Evolutionary conservation across 2,329 filamentous ascomycete genomes (phyloP).

Genomic region (Paraconiothyrium sp.): DNA sequence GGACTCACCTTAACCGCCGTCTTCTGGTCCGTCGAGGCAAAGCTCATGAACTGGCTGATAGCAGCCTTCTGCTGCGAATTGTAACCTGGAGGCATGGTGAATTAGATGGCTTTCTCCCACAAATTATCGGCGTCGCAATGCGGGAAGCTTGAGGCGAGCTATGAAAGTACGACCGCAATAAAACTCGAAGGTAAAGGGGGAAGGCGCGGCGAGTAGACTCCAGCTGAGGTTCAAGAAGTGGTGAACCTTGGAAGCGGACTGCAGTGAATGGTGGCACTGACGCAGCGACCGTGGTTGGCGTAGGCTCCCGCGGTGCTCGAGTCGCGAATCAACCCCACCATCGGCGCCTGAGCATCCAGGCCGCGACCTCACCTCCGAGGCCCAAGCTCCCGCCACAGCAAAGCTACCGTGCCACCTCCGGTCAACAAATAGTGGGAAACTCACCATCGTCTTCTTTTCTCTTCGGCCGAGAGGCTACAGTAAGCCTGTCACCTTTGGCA

Average conservation of each 20-base stretch:
- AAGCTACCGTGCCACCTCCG: neutral
- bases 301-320: neutral
- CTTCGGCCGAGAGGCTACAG: neutral
- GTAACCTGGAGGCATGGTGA: conserved; percentile 57
- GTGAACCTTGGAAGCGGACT: neutral
- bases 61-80: conserved; percentile 57
- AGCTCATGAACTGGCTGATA: conserved; percentile 55
- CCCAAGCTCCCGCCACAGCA: conserved; percentile 7
- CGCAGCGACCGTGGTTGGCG: neutral
- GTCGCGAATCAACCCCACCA: conserved; percentile 8
- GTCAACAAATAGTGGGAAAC: neutral
- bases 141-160: conserved; percentile 5
- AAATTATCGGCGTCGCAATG: neutral
- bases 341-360: neutral
- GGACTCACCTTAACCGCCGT: conserved; percentile 50
- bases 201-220: neutral
- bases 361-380: neutral
- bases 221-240: neutral
- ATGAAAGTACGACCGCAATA: neutral
- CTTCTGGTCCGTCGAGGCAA: conserved; percentile 57
- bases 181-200: neutral
- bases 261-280: neutral
- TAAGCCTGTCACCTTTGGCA: neutral
- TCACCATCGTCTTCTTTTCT: conserved; percentile 11
- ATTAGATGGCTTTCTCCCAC: neutral